Conservation (phyloP, 164 flowering plant genomes). For the Houttuynia cordata region DNA sequence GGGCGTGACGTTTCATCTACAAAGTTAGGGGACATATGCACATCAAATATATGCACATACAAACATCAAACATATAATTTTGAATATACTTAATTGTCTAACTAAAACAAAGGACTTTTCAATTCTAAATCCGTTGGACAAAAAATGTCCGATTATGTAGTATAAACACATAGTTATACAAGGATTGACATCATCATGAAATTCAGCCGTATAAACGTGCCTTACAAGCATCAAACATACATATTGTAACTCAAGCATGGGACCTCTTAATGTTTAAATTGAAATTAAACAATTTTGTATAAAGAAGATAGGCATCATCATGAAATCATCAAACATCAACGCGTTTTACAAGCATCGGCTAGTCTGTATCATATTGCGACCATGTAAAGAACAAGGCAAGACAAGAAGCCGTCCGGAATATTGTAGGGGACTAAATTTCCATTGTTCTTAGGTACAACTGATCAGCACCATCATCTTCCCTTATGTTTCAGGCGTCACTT, state of each 20-base stretch:
- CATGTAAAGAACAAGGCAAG: background rate
- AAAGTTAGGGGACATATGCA: background rate
- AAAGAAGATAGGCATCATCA: background rate
- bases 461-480: background rate
- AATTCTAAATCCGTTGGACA: no score
- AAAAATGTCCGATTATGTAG: no score
- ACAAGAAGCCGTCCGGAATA: background rate
- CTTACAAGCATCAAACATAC: no score
- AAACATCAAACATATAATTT: background rate
- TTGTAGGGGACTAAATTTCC: background rate
- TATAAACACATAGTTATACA: no score
- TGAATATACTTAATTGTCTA: background rate
- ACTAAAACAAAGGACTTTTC: background rate
- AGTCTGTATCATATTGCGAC: background rate
- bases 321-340: background rate
- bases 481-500: background rate
- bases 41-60: background rate
- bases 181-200: no score
- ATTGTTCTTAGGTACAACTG: background rate
- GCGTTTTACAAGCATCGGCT: background rate
- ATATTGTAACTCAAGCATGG: no score
- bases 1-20: conserved; percentile 1
- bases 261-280: no score
- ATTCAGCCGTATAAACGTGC: no score
- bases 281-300: background rate